Conservation (phyloP, 1,284 basidiomycete species). For the Vanrija sp. region DNA sequence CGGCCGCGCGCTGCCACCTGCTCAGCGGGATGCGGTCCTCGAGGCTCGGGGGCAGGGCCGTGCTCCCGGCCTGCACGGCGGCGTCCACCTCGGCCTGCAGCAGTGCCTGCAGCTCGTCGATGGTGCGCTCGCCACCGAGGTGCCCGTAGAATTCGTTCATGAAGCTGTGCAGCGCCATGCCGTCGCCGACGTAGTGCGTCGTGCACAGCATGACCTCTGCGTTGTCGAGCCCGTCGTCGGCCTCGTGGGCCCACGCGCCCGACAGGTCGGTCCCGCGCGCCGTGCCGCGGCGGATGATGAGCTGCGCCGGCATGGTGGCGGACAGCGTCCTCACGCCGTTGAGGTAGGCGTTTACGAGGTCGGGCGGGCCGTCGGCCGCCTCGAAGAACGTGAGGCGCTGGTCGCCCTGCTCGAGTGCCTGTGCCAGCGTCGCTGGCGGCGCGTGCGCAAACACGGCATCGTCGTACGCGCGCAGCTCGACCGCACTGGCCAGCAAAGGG, state of each 20-base stretch:
- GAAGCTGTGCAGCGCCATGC: constrained; percentile 69
- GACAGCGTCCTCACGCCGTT: constrained; percentile 55
- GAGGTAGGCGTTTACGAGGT: constrained; percentile 5
- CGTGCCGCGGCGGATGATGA: constrained; percentile 53
- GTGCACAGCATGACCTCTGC: constrained; percentile 60
- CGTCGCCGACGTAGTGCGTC: constrained; percentile 70
- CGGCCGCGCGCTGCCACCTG: neutral
- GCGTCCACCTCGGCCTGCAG: constrained; percentile 2
- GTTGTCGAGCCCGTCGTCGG: neutral
- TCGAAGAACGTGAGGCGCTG: constrained; percentile 12
- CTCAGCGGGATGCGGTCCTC: constrained; percentile 20
- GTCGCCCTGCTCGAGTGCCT: constrained; percentile 13
- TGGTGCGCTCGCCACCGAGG: constrained; percentile 36
- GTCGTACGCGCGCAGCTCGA: constrained; percentile 53
- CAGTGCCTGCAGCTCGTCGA: constrained; percentile 18
- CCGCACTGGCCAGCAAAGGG: constrained; percentile 60
- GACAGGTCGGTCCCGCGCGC: constrained; percentile 20
- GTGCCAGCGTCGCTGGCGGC: constrained; percentile 8
- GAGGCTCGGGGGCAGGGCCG: constrained; percentile 14
- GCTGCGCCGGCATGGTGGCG: constrained; percentile 60
- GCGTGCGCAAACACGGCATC: constrained; percentile 63
- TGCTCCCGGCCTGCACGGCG: neutral
- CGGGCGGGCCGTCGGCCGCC: neutral
- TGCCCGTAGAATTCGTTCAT: constrained; percentile 68
- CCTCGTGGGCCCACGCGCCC: neutral